phyloP scores from a whole-genome alignment of 2,329 filamentous ascomycete genomes.

The Zasmidium angulare region DNA sequence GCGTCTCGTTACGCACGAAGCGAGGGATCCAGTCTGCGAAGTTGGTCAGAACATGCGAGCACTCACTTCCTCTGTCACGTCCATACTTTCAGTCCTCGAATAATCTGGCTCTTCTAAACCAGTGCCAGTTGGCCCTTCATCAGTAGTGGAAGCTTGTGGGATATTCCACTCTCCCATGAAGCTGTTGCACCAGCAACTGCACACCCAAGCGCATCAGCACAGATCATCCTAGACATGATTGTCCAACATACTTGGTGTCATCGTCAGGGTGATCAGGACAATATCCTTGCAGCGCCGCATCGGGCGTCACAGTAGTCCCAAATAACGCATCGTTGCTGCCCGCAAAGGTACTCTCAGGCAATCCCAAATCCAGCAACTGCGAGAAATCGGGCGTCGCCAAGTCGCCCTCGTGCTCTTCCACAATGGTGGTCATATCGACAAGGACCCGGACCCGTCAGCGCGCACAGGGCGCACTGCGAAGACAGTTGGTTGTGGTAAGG shows the following conservation, averaged over 20 bases:
- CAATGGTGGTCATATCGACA: slow-evolving; percentile 17
- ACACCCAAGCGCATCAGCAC: neutral
- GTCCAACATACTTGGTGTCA: slow-evolving; percentile 14
- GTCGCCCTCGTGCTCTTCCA: slow-evolving; percentile 16
- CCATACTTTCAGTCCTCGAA: slow-evolving; percentile 16
- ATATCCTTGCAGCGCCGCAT: neutral
- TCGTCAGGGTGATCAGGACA: slow-evolving; percentile 19
- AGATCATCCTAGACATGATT: too few species aligned
- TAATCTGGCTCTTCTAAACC: slow-evolving; percentile 33
- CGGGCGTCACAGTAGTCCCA: neutral
- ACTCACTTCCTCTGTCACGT: too few species aligned
- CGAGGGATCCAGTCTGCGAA: slow-evolving; percentile 43
- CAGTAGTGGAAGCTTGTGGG: slow-evolving; percentile 2
- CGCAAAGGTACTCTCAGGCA: slow-evolving; percentile 14
- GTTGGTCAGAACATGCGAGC: slow-evolving; percentile 17
- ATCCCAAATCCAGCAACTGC: slow-evolving; percentile 13
- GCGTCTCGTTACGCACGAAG: slow-evolving; percentile 45
- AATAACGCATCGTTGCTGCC: slow-evolving; percentile 7
- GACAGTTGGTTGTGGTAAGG: neutral
- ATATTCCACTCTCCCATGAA: slow-evolving; percentile 22
- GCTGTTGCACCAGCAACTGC: slow-evolving; percentile 18
- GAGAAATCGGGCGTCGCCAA: slow-evolving; percentile 16
- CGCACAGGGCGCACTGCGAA: slow-evolving; percentile 3
- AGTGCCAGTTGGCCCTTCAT: slow-evolving; percentile 3
- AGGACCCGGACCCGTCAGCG: neutral